A percentile compares a stretch with the other conserved stretches of the same genome.
These are phyloP conservation scores for Claviceps sp. DNA, from an alignment of 2,329 filamentous ascomycete genomes.

Conservation along the genomic window DNA sequence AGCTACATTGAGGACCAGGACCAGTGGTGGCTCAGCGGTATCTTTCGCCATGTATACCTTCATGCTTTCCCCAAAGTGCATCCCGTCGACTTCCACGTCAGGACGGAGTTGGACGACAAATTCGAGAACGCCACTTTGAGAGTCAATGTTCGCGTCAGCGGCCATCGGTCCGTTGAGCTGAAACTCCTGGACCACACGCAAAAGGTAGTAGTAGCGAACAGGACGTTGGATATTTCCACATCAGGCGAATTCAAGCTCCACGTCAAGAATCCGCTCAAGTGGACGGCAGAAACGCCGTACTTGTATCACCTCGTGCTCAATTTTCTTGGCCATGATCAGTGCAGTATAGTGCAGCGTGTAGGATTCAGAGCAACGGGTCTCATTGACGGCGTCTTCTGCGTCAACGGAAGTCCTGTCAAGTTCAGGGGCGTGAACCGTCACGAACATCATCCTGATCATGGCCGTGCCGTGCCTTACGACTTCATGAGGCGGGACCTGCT, in stretches of 20 bases:
- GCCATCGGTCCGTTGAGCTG: conserved; percentile 15
- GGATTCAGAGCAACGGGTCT: conserved; percentile 53
- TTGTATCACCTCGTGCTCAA: conserved; percentile 39
- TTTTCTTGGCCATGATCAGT: conserved; percentile 14
- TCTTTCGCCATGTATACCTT: conserved; percentile 57
- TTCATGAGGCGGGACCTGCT: conserved; percentile 49
- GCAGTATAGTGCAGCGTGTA: conserved; percentile 37
- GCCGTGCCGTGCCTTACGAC: conserved; percentile 46
- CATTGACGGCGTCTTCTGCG: conserved; percentile 44
- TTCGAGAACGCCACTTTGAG: conserved; percentile 39
- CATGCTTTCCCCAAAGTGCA: conserved; percentile 43
- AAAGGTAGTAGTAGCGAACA: conserved; percentile 12
- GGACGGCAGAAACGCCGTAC: conserved; percentile 56
- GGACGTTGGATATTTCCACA: conserved; percentile 12
- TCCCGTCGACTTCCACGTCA: conserved; percentile 43
- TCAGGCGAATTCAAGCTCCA: conserved; percentile 27
- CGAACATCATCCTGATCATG: conserved; percentile 52
- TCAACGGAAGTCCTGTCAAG: conserved; percentile 52
- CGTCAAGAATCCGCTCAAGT: conserved; percentile 42
- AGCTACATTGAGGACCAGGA: conserved; percentile 61
- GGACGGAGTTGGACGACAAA: conserved; percentile 40
- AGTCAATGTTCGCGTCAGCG: conserved; percentile 30
- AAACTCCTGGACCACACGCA: conserved; percentile 24
- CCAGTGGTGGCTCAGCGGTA: conserved; percentile 55
- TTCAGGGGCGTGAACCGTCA: conserved; percentile 59